Conservation (phyloP, 73 alveolate species). For the Paramecium pentaurelia region DNA sequence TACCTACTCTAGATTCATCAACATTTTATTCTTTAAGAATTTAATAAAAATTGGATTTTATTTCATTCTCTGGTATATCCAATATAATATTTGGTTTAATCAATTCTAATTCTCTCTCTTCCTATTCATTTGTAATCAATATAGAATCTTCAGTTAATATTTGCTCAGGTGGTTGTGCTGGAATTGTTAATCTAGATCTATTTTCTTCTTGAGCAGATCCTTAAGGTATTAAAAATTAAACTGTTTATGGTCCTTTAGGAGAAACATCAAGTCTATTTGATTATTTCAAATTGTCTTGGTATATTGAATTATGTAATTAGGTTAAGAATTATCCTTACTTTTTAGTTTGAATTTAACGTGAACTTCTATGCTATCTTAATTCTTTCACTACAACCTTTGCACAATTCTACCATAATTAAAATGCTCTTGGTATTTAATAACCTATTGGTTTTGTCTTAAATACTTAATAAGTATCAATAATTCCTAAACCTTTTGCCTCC, state of each 20-base stretch:
- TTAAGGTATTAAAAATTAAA: not conserved
- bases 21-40: conserved; percentile 16
- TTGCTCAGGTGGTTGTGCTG: not conserved
- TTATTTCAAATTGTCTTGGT: not conserved
- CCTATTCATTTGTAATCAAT: not conserved
- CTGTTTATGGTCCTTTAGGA: not conserved
- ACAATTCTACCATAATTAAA: not conserved
- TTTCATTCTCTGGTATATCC: not conserved
- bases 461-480: conserved; percentile 56
- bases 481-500: conserved; percentile 68
- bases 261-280: not conserved
- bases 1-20: not conserved
- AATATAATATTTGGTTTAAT: not conserved
- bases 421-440: not conserved
- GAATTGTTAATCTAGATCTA: not conserved
- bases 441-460: not conserved
- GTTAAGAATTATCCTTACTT: not conserved
- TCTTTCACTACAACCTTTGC: not conserved
- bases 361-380: not conserved
- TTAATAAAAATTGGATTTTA: not conserved
- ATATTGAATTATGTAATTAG: not conserved
- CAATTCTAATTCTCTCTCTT: not conserved
- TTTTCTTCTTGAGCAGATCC: not conserved
- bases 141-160: not conserved
- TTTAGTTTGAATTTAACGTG: not conserved